Base-by-base conservation (phyloP, 768 basidiomycete species). In the Mycena epipterygia region DNA sequence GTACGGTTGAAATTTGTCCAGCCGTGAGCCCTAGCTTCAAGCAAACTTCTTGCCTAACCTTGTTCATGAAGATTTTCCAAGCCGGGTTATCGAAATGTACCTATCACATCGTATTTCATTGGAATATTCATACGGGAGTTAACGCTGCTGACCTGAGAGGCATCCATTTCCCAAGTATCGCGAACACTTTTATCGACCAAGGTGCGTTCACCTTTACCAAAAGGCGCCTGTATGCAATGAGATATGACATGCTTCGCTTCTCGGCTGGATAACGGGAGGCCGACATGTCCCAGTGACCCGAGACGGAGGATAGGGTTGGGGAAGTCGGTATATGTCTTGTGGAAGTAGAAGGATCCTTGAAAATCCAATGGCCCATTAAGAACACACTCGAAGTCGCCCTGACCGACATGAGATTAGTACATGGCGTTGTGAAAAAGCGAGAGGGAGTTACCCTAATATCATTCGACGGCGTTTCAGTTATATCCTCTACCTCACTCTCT, bases 91-190 rank as follows among this genome's bases (percentile, higher is more conserved):
- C 74, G 62, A 88, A 86, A 8, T 75, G 73, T 9, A 89, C 75
- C 57, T 77, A 72, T 0, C 59, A 67, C 0, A 56, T 85, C 83
- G 37, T 41, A 37, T 27, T 23, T 29, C 8, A 37, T 4, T 8
- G 37, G 13, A 19, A 17, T 5, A 39, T 25, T 35, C 11, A 27
- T 27, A 11, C 3, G 21, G 12, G 27, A 16, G 41, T 51, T 23
- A 23, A n/a, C n/a, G n/a, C n/a, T n/a, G n/a, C 73, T 73, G 8
- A 89, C 76, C 53, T 77, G 73, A 0, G 67, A 71, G 0, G 84
- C 82, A 58, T 86, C 84, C 49, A 89, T 84, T 72, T 88, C 86
- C 86, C 86, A 89, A 5, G 85, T 87, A 78, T 88, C 83, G 16
- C 86, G 76, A 11, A 87, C 85, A 1, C 78, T 72, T 44, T 77